Conservation (phyloP, 345 rosid genomes). For the Populus davidiana region DNA sequence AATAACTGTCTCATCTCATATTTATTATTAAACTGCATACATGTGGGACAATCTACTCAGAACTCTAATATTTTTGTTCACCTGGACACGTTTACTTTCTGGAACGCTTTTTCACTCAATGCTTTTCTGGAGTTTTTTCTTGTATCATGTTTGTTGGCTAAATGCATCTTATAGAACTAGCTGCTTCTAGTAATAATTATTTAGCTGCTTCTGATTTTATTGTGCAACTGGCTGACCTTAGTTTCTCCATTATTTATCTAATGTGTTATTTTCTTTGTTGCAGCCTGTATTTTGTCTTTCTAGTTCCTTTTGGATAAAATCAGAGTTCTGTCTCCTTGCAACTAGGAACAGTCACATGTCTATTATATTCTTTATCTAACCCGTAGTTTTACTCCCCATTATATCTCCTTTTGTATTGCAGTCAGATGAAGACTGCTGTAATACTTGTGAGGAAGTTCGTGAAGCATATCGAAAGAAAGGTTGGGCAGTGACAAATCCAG, state of each 20-base stretch:
- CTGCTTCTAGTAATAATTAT: not conserved
- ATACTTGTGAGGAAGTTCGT: slow-evolving; percentile 86
- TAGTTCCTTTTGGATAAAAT: not conserved
- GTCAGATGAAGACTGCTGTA: slow-evolving; percentile 85
- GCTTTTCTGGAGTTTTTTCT: not conserved
- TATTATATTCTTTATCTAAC: not conserved
- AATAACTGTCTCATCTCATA: not conserved
- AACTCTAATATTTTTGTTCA: not conserved
- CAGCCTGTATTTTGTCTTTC: not conserved
- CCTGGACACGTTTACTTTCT: not conserved
- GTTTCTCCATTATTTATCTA: not conserved
- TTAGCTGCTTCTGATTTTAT: not conserved
- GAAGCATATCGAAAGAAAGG: slow-evolving; percentile 96
- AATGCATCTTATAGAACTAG: not conserved
- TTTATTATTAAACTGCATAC: not conserved
- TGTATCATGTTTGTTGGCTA: not conserved
- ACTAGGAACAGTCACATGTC: not conserved
- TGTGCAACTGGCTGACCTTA: not conserved
- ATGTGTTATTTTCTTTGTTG: not conserved
- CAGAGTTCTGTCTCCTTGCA: not conserved
- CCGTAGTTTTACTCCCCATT: not conserved
- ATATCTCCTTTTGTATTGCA: slow-evolving; percentile 17
- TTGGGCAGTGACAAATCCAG: slow-evolving; percentile 82
- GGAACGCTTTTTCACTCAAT: not conserved
- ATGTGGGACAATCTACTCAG: not conserved